Conservation (phyloP, 1,284 basidiomycete species). For the Malassezia vespertilionis region DNA sequence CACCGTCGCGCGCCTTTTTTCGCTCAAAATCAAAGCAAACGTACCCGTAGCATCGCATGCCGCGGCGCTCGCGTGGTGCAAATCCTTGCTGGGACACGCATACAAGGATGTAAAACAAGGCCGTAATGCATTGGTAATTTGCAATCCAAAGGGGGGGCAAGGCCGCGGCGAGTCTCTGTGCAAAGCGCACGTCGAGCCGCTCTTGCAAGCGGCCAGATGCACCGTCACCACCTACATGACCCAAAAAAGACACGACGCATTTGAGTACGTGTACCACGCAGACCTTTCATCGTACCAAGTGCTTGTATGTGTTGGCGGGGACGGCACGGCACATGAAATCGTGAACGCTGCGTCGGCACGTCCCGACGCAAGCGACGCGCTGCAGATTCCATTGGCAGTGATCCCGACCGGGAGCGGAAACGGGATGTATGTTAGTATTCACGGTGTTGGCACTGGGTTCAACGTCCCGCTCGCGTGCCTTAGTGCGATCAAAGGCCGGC, state of each 20-base stretch:
- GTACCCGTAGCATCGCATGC: slow-evolving; percentile 12
- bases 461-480: slow-evolving; percentile 56
- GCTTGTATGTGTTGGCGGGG: slow-evolving; percentile 73
- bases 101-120: slow-evolving; percentile 22
- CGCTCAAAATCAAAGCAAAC: background rate
- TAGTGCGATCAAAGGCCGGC: slow-evolving; percentile 72
- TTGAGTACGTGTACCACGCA: slow-evolving; percentile 59
- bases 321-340: slow-evolving; percentile 81
- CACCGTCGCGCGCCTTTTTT: background rate
- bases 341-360: slow-evolving; percentile 78
- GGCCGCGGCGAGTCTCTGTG: slow-evolving; percentile 61
- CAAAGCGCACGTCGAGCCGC: slow-evolving; percentile 61
- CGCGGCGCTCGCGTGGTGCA: slow-evolving; percentile 22
- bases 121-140: slow-evolving; percentile 53
- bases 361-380: slow-evolving; percentile 59
- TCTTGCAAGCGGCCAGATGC: slow-evolving; percentile 68
- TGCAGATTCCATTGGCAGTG: slow-evolving; percentile 65
- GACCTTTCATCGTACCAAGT: slow-evolving; percentile 56
- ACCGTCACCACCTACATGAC: slow-evolving; percentile 56
- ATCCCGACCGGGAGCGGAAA: slow-evolving; percentile 83
- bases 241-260: slow-evolving; percentile 57
- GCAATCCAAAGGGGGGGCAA: slow-evolving; percentile 81
- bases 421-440: slow-evolving; percentile 63
- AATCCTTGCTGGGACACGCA: slow-evolving; percentile 21
- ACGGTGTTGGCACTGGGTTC: slow-evolving; percentile 48